phyloP scores from a whole-genome alignment of 768 basidiomycete species.

The Collybia mongolica region DNA sequence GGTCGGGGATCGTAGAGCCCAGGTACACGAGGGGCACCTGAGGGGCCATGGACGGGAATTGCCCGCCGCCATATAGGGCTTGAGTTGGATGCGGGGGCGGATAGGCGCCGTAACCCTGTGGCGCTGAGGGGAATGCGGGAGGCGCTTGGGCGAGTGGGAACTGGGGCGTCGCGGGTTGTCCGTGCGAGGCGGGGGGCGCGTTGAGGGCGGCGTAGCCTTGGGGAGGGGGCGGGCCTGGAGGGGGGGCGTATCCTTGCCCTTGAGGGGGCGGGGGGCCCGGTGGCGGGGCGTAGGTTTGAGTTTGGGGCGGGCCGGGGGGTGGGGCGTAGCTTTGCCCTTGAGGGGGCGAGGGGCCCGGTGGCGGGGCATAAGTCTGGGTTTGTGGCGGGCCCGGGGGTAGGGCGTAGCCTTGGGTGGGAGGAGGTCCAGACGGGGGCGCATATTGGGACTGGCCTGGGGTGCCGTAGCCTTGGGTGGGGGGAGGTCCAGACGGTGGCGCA shows the following conservation, averaged over 20 bases:
- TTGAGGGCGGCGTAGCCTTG: background rate
- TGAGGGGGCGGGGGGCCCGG: conserved; percentile 17
- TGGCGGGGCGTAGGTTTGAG: conserved; percentile 10
- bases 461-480: too few species aligned
- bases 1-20: conserved; percentile 26
- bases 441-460: background rate
- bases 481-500: too few species aligned
- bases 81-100: conserved; percentile 5
- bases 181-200: background rate
- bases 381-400: conserved; percentile 7
- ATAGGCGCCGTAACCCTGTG: conserved; percentile 1
- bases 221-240: conserved; percentile 4
- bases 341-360: conserved; percentile 18
- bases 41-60: background rate
- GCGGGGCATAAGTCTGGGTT: conserved; percentile 6
- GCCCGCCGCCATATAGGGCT: background rate
- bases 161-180: too few species aligned
- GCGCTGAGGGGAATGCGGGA: background rate
- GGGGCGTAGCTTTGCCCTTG: conserved; percentile 5
- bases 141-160: conserved; percentile 1
- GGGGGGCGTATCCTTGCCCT: conserved; percentile 4
- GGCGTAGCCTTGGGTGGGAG: conserved; percentile 9
- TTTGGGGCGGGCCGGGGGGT: conserved; percentile 2
- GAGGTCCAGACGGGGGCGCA: conserved; percentile 18
- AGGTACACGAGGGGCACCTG: conserved; percentile 22